A percentile compares a stretch with the other conserved stretches of the same genome.
These are phyloP conservation scores for Hypoxylon lienhwacheense DNA, from an alignment of 495 filamentous ascomycete species.

Conservation along the genomic window DNA sequence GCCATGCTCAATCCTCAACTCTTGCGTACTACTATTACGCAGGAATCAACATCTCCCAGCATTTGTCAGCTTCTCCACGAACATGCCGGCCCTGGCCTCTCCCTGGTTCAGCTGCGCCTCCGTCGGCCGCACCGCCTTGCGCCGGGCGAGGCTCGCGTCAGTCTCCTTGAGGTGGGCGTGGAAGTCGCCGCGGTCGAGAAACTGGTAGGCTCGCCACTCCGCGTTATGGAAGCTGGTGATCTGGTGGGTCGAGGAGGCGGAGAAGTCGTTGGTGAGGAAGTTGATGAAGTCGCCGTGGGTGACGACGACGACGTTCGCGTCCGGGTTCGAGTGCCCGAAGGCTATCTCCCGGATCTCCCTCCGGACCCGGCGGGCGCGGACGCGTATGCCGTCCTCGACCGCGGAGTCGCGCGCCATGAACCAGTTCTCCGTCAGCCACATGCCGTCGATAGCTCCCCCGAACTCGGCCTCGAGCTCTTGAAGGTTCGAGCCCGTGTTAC, in stretches of 20 bases:
- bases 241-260: too few relatives aligned
- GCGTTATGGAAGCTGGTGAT: not conserved
- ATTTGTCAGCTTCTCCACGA: too few relatives aligned
- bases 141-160: too few relatives aligned
- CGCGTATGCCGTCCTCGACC: not conserved
- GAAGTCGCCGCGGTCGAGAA: too few relatives aligned
- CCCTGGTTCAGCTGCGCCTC: too few relatives aligned
- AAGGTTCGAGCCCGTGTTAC: constrained; percentile 67
- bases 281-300: constrained; percentile 45
- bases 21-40: too few relatives aligned
- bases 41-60: too few relatives aligned
- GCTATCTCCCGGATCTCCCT: not conserved
- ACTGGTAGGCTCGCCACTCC: not conserved
- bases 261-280: not conserved
- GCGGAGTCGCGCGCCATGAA: not conserved
- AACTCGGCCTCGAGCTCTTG: constrained; percentile 59
- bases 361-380: not conserved
- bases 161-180: too few relatives aligned
- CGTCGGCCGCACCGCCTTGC: too few relatives aligned
- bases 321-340: not conserved
- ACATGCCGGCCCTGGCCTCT: too few relatives aligned
- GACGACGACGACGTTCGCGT: constrained; percentile 13
- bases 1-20: too few relatives aligned
- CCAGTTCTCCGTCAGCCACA: not conserved
- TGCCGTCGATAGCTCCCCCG: constrained; percentile 58